Conservation (phyloP, 2,329 filamentous ascomycete species). For the Xylaria polymorpha region DNA sequence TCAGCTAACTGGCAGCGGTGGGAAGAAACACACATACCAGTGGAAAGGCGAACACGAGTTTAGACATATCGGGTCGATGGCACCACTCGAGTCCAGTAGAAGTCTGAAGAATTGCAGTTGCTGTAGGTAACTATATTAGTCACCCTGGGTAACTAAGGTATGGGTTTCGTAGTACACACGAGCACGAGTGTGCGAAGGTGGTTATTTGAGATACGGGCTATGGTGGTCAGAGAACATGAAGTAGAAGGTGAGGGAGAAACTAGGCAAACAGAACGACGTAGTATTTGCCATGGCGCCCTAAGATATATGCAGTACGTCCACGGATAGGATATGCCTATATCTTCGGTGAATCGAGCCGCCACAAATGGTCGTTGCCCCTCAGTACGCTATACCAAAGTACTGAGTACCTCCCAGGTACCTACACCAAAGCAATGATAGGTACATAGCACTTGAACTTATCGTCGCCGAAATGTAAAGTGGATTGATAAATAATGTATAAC, state of each 20-base stretch:
- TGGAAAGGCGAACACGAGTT: conserved; percentile 28
- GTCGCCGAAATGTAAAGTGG: neutral
- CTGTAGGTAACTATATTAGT: neutral
- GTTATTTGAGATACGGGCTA: neutral
- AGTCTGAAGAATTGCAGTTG: neutral
- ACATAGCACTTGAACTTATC: neutral
- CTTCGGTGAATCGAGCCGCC: neutral
- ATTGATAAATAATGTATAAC: neutral
- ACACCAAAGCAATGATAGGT: too few species aligned
- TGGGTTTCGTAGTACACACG: neutral
- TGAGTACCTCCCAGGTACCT: neutral
- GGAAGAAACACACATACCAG: conserved; percentile 22
- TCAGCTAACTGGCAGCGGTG: neutral
- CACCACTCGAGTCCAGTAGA: neutral
- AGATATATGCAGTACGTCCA: too few species aligned
- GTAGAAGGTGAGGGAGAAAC: neutral
- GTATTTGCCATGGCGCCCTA: too few species aligned
- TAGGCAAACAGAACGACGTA: neutral
- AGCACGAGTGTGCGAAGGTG: too few species aligned
- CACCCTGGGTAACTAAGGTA: neutral
- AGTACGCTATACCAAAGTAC: neutral
- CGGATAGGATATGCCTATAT: too few species aligned
- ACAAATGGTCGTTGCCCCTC: neutral
- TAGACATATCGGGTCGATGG: conserved; percentile 26
- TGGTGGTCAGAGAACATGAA: neutral